Evolutionary conservation across 2,329 filamentous ascomycete species (phyloP), one percentile per base, ranked within the genome.

Genomic region (Nannizziopsis arthrosporioides): DNA sequence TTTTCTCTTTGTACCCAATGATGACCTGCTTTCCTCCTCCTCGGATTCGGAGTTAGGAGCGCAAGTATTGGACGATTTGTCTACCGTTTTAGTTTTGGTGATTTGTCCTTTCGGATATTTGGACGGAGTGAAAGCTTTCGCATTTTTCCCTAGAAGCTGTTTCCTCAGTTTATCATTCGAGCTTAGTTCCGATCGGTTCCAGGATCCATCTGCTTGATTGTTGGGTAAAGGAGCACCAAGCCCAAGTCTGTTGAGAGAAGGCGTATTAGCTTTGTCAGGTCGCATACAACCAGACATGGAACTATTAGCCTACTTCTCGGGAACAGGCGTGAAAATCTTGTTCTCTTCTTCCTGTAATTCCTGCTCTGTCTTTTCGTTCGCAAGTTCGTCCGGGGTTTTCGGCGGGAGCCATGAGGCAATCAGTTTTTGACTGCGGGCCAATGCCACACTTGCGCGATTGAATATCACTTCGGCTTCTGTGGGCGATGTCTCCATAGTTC

Each of bases 391-490:
- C n/a, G 61, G 49, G 5, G 68, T 60, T 49, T 64, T 66, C n/a
- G 72, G 61, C 10, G 74, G 73, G 27, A 80, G 69, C 73, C 74
- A 75, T 54, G 76, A 78, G 44, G 73, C 68, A 51, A 80, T 65
- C 14, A 77, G 63, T 31, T 70, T 70, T 54, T 77, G 74, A 44
- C 69, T 72, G 47, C 73, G 72, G 5, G 76, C 74, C 8, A 77
- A 63, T 2, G 69, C 69, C 41, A 80, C 68, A 52, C 71, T 75
- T 30, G 74, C 66, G 46, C 68, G 67, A 55, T 78, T 78, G 46
- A 74, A 68, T 42, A 80, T 69, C 35, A 78, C 65, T 53, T 79
- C 76, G 37, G 72, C 72, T 50, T 74, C 71, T n/a, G 62, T 59
- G 19, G 58, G 53, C 9, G 65, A 58, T 62, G 65, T 65, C 27